Conservation (phyloP, 2,329 filamentous ascomycete species). For the Hirsutella thompsonii region DNA sequence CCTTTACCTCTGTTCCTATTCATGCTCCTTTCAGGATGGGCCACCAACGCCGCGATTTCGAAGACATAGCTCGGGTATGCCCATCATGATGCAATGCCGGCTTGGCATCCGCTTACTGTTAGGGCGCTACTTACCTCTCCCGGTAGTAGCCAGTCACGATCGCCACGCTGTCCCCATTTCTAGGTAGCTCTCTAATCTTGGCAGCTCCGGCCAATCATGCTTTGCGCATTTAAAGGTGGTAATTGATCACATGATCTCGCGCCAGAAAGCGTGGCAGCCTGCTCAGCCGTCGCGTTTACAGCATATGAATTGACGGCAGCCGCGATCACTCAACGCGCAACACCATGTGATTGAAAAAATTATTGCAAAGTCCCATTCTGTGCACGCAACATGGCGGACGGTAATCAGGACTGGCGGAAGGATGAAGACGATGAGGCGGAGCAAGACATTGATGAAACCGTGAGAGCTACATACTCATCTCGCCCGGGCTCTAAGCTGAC, state of each 20-base stretch:
- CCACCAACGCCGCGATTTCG: not conserved
- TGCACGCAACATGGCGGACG: slow-evolving; percentile 16
- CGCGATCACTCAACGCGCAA: too few relatives aligned
- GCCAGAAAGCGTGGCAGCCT: slow-evolving; percentile 11
- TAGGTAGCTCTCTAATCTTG: slow-evolving; percentile 6
- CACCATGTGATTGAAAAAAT: slow-evolving; percentile 1
- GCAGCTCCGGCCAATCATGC: slow-evolving; percentile 12
- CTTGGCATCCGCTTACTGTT: not conserved
- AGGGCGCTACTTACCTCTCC: not conserved
- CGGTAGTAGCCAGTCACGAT: not conserved
- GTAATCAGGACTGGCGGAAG: slow-evolving; percentile 28
- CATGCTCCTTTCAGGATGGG: too few relatives aligned
- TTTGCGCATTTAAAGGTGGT: slow-evolving; percentile 3
- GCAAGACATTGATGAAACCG: slow-evolving; percentile 47
- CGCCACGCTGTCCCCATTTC: not conserved
- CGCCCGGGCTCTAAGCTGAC: not conserved
- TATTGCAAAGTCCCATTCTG: not conserved
- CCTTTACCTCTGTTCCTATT: too few relatives aligned
- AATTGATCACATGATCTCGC: slow-evolving; percentile 17
- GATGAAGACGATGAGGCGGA: slow-evolving; percentile 54
- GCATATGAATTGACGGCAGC: not conserved
- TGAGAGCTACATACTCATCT: slow-evolving; percentile 18
- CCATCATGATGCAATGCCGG: too few relatives aligned
- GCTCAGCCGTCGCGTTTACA: slow-evolving; percentile 17
- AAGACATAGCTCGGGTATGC: not conserved